Base-by-base conservation (phyloP, 257 asterid genomes). In the Plantago ovata region DNA sequence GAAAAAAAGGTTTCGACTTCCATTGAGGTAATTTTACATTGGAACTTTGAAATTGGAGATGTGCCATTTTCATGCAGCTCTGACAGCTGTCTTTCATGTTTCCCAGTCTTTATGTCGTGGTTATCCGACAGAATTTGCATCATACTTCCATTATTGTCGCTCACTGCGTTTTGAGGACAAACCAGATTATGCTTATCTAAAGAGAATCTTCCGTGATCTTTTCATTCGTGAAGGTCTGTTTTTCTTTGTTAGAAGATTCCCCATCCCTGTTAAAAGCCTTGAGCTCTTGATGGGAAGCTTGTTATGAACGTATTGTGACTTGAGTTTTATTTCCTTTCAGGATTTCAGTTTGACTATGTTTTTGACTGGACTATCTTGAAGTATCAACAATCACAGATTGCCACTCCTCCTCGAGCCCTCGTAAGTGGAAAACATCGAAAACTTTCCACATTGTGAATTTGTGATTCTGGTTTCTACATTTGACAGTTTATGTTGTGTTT, bases 1-100 rank as follows among this genome's bases (percentile, higher is more conserved):
- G 75, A 73, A 47, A 77, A 66, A 53, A 77, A 77, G 53, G 71
- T 63, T 45, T 61, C 73, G 33, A 77, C 79, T 45, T 61, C 79
- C 12, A 69, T 73, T 55, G 79, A 77, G 82, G 82, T 77, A 59
- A 56, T 16, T 13, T 36, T 38, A 42, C 3, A 11, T 14, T 18
- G n/a, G 10, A 38, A 41, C n/a, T 11, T 3, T 23, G 33, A 16
- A 13, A 28, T 49, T 7, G 2, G 45, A 11, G 20, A 15, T 38
- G 12, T 2, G 38, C 8, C 9, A 12, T 24, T 62, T 7, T 63
- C n/a, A n/a, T 61, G 58, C 22, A 12, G 11, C 50, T 48, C 9
- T 52, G 15, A 43, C 18, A 14, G 16, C 13, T 22, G 20, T 28
- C 55, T 24, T 52, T 18, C 48, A 14, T 4, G 22, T 47, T 67